phyloP scores from a whole-genome alignment of 129 eudicot genomes.

The Lactuca saligna region DNA sequence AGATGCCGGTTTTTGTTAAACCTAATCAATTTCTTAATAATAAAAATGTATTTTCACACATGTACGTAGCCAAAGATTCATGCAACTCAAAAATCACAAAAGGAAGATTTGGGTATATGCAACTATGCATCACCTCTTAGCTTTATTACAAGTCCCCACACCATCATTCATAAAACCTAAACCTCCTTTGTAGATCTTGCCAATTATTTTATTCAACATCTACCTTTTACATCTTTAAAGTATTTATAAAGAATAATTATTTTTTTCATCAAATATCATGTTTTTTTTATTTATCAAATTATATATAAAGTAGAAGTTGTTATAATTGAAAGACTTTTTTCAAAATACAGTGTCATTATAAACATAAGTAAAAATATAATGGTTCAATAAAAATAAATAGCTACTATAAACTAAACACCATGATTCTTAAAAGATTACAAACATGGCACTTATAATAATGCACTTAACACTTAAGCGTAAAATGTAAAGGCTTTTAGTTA shows the following conservation, averaged over 20 bases:
- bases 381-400: not conserved
- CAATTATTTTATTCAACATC: slow-evolving; percentile 13
- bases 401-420: not conserved
- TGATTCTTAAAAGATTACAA: not conserved
- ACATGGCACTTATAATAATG: not conserved
- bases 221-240: not conserved
- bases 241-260: not conserved
- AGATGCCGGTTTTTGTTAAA: not conserved
- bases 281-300: not conserved
- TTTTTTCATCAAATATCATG: not conserved
- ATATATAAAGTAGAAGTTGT: not conserved
- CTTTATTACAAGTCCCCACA: slow-evolving; percentile 39
- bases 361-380: not conserved
- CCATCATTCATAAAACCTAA: slow-evolving; percentile 32
- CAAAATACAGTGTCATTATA: not conserved
- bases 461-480: not conserved
- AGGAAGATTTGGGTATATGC: slow-evolving; percentile 21
- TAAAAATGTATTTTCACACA: slow-evolving; percentile 13
- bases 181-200: slow-evolving; percentile 29
- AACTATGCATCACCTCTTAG: slow-evolving; percentile 30
- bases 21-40: not conserved
- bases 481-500: not conserved
- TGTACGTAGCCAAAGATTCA: slow-evolving; percentile 30
- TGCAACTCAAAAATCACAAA: slow-evolving; percentile 24
- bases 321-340: too few species aligned